Evolutionary conservation across 208 protist species (phyloP).

Genomic region (Crithidia sp.): DNA sequence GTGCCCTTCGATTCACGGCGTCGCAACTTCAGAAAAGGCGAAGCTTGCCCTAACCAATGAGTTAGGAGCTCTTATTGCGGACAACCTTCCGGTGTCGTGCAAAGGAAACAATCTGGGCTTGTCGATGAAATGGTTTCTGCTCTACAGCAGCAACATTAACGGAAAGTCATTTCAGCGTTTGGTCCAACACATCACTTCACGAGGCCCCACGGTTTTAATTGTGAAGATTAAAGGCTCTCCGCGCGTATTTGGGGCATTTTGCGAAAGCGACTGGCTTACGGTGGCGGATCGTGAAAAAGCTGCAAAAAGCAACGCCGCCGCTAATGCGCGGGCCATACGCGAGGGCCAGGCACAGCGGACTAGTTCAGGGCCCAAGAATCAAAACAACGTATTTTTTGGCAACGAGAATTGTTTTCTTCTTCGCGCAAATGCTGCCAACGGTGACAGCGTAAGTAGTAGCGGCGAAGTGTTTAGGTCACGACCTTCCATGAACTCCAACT

Average conservation of each 20-base stretch:
- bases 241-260: slow-evolving; percentile 65
- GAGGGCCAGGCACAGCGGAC: slow-evolving; percentile 38
- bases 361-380: slow-evolving; percentile 29
- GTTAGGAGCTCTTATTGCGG: slow-evolving; percentile 26
- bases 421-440: slow-evolving; percentile 1
- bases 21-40: slow-evolving; percentile 5
- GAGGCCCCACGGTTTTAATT: slow-evolving; percentile 55
- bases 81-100: slow-evolving; percentile 42
- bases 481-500: slow-evolving; percentile 65
- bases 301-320: slow-evolving; percentile 51
- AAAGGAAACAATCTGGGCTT: slow-evolving; percentile 10
- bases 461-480: slow-evolving; percentile 38
- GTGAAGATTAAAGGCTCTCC: slow-evolving; percentile 42
- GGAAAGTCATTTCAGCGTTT: slow-evolving; percentile 73
- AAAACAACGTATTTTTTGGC: slow-evolving; percentile 73
- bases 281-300: slow-evolving; percentile 57
- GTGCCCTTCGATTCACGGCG: slow-evolving; percentile 6
- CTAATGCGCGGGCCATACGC: slow-evolving; percentile 43
- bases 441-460: slow-evolving; percentile 1
- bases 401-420: slow-evolving; percentile 70
- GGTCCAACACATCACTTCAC: slow-evolving; percentile 45
- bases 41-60: slow-evolving; percentile 22
- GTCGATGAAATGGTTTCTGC: slow-evolving; percentile 51
- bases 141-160: slow-evolving; percentile 65
- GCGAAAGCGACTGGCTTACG: slow-evolving; percentile 58